phyloP scores from a whole-genome alignment of 2,329 filamentous ascomycete species.

The Epichloe typhina region DNA sequence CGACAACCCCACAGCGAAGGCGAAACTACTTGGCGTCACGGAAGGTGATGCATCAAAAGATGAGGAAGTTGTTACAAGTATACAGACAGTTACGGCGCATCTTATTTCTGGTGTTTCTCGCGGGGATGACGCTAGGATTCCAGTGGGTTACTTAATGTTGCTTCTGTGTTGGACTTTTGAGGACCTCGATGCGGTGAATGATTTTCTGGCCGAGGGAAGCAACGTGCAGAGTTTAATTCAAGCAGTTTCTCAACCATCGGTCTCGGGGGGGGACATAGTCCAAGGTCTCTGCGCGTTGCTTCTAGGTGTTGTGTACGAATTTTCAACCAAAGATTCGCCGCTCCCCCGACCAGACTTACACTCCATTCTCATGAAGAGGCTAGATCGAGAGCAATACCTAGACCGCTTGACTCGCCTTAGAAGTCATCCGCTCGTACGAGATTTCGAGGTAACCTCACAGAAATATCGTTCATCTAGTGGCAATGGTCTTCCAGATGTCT shows the following conservation, averaged over 20 bases:
- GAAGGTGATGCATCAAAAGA: constrained; percentile 82
- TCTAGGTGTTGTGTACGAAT: constrained; percentile 85
- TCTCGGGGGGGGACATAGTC: constrained; percentile 49
- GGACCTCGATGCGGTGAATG: constrained; percentile 79
- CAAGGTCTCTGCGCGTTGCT: constrained; percentile 76
- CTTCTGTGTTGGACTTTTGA: constrained; percentile 86
- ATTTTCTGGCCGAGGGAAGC: constrained; percentile 84
- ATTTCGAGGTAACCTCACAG: constrained; percentile 78
- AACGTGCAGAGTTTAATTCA: constrained; percentile 80
- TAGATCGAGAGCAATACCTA: constrained; percentile 79
- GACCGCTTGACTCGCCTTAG: constrained; percentile 68
- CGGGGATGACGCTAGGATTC: constrained; percentile 63
- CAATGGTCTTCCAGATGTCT: constrained; percentile 60
- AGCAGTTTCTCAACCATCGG: constrained; percentile 46
- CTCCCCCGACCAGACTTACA: constrained; percentile 72
- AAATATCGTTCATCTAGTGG: constrained; percentile 36
- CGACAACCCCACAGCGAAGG: constrained; percentile 68
- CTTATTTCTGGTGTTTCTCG: constrained; percentile 68
- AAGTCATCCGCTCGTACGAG: constrained; percentile 64
- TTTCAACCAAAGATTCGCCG: constrained; percentile 93
- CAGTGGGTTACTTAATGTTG: constrained; percentile 80
- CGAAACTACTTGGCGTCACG: constrained; percentile 64
- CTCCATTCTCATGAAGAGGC: constrained; percentile 58
- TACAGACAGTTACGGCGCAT: constrained; percentile 78
- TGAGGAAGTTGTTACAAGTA: constrained; percentile 89